These are phyloP conservation scores for Bothriochloa decipiens DNA, from an alignment of 176 grass and related monocot species.

Conservation along the genomic window DNA sequence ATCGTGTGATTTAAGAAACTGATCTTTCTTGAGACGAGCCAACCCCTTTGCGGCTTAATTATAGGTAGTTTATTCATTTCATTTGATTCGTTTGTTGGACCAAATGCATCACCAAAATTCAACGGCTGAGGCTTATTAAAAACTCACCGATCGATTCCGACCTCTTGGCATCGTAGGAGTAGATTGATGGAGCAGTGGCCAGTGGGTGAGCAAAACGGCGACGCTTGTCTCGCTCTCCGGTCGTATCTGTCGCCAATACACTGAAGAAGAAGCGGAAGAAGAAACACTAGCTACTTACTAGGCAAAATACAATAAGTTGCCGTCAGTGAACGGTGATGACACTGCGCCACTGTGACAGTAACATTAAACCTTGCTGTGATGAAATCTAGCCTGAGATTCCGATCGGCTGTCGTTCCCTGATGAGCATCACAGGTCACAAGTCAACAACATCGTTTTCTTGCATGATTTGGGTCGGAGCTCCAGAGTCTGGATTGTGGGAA, in stretches of 20 bases:
- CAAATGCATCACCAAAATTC: constrained; percentile 3
- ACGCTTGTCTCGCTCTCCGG: constrained; percentile 14
- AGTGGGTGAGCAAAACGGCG: constrained; percentile 34
- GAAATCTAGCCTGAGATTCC: background rate
- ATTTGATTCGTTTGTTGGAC: constrained; percentile 37
- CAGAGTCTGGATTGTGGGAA: background rate
- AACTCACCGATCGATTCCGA: constrained; percentile 9
- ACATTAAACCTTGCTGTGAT: background rate
- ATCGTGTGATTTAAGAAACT: constrained; percentile 9
- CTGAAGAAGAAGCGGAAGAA: background rate
- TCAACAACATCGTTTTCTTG: background rate
- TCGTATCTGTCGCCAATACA: background rate
- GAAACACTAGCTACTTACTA: background rate
- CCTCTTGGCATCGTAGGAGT: constrained; percentile 11
- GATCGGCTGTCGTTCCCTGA: background rate
- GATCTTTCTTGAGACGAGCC: background rate
- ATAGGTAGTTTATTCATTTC: background rate
- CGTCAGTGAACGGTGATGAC: background rate
- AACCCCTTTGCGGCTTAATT: background rate
- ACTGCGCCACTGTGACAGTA: background rate
- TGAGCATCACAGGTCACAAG: background rate
- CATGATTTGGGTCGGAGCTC: background rate
- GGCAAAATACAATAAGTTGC: background rate
- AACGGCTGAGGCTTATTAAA: background rate
- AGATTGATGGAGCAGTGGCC: background rate